Conservation (phyloP, 2,329 filamentous ascomycete species). For the Penicillium sp. region DNA sequence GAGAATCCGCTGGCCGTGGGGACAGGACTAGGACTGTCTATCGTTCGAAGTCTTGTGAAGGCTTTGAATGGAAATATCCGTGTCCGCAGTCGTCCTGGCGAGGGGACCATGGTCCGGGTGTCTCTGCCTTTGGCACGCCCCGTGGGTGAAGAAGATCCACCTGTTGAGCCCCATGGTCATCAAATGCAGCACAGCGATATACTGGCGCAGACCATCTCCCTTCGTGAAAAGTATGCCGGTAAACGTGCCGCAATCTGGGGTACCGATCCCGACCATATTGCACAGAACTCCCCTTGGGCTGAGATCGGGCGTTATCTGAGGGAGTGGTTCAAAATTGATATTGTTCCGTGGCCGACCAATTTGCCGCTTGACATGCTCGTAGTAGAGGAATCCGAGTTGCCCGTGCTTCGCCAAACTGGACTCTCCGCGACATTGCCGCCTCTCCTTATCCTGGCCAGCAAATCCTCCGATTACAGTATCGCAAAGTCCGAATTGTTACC, state of each 20-base stretch:
- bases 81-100: constrained; percentile 50
- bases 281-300: constrained; percentile 23
- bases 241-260: constrained; percentile 31
- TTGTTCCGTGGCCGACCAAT: constrained; percentile 29
- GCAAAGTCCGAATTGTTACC: constrained; percentile 27
- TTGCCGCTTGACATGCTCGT: constrained; percentile 34
- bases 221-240: constrained; percentile 26
- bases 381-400: constrained; percentile 31
- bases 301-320: constrained; percentile 31
- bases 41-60: constrained; percentile 59
- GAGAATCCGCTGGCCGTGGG: constrained; percentile 55
- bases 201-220: constrained; percentile 20
- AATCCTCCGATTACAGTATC: constrained; percentile 33
- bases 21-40: constrained; percentile 56
- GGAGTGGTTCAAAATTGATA: constrained; percentile 36
- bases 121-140: constrained; percentile 42
- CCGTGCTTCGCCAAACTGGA: constrained; percentile 15
- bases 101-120: constrained; percentile 54
- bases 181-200: constrained; percentile 22
- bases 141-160: constrained; percentile 24
- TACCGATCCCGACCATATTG: constrained; percentile 16
- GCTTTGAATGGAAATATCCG: constrained; percentile 57
- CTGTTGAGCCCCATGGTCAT: constrained; percentile 16
- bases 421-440: constrained; percentile 24
- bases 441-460: constrained; percentile 38